Evolutionary conservation across 2,329 filamentous ascomycete genomes (phyloP), one percentile per base, ranked within the genome.

Genomic region (Alternaria metachromatica): DNA sequence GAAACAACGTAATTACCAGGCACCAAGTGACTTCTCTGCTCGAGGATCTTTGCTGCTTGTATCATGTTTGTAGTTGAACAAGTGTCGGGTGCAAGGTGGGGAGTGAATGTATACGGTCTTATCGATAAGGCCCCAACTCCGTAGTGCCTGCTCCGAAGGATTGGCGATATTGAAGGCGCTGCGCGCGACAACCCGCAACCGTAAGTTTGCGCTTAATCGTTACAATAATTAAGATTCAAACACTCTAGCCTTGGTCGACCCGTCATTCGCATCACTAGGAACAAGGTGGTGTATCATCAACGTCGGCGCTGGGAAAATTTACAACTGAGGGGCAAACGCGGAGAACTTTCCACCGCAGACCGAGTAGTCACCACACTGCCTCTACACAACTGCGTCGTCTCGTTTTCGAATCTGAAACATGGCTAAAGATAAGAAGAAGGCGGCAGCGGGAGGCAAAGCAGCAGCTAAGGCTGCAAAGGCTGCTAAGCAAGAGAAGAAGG

Each of bases 401-500:
- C 30, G 13, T 5, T 6, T 2, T 3, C 20, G 11, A 18, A 18
- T n/a, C 30, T 20, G 5, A 20, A 44, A 49, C n/a, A 82, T 87
- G 86, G 85, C 78, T 55, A 88, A 82, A 65, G 85, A 86, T 71
- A 88, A 80, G 69, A 79, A 86, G 43, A 87, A 87, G 69, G 77
- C 59, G 15, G 86, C 87, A 70, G 76, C 63, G 18, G 69, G 65
- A 10, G 72, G 75, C 58, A 80, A 79, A 55, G 76, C 89, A 84
- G 80, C 82, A 80, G 72, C 68, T 20, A 87, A 87, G 72, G 81
- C 82, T 6, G 87, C 87, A 20, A 82, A 83, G 58, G 85, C 86
- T 5, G 84, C 85, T n/a, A 97, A 97, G 82, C 92, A 96, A 80
- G 91, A 92, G 76, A 96, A 92, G 80, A 97, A 97, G 78, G 90